Base-by-base conservation (phyloP, 2,329 filamentous ascomycete genomes). In the Thielaviopsis ethacetica region DNA sequence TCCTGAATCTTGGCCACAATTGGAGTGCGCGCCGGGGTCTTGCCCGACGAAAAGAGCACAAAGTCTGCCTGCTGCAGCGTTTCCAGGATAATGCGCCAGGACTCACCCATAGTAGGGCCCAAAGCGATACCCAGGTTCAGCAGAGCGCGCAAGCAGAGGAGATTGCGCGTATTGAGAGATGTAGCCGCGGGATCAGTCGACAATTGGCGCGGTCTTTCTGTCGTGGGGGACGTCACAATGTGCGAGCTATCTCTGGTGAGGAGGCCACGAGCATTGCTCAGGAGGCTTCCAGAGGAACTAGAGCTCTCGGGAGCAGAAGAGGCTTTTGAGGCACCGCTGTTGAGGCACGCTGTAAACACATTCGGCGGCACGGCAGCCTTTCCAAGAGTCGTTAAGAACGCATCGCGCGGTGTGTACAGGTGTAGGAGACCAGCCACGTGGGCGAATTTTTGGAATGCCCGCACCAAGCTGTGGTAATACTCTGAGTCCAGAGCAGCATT, bases 71-170 rank as follows among this genome's bases (percentile, higher is more conserved):
- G 88, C 66, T 96, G 90, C 7, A 98, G 73, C 0, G 91, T 95
- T 66, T 95, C 91, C 1, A 98, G 78, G 17, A 98, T 77, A 60
- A 98, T 97, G 1, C 83, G 84, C 88, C 94, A 98, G 0, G 91
- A 87, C 15, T 79, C 76, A 41, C 86, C 84, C 0, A 98, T 76
- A 0, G 89, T 95, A 2, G 93, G 90, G 0, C 93, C 93, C 1
- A 98, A 73, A 2, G 93, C 93, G 66, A 97, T 98, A 1, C 93
- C 93, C 3, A 98, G 73, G 65, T 98, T 98, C n/a, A 98, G 73
- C 17, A 98, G 76, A 30, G 93, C 93, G 66, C 94, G 78, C 51
- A 98, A 74, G 65, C 93, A 98, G 1, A 97, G 75, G 3, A 98
- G 74, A 66, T 98, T 97, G 7, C 93, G 81, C 2, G 90, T 91